phyloP scores from a whole-genome alignment of 345 rosid genomes.

The rapeseed (Brassica napus) region Da-Ae NC_063436.1:10903001-10903500 shows the following conservation, averaged over 20 bases:
- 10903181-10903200: constrained; percentile 62
- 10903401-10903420: constrained; percentile 64
- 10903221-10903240: constrained; percentile 21
- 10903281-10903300: constrained; percentile 28
- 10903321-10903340: constrained; percentile 51
- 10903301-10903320: constrained; percentile 19
- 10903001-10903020: constrained; percentile 51
- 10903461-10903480: constrained; percentile 46
- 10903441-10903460: constrained; percentile 87
- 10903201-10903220: constrained; percentile 21
- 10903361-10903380: constrained; percentile 23
- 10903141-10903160: constrained; percentile 37
- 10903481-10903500: constrained; percentile 18
- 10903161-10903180: constrained; percentile 46
- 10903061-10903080: constrained; percentile 48
- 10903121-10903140: constrained; percentile 41
- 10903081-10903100: constrained; percentile 42
- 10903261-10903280: constrained; percentile 14
- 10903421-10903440: constrained; percentile 83
- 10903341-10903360: constrained; percentile 51
- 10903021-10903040: constrained; percentile 32
- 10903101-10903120: constrained; percentile 48
- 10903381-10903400: constrained; percentile 57
- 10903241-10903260: not conserved
- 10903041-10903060: constrained; percentile 36